Evolutionary conservation across 306 rosid species (phyloP).

Genomic region (Hippophae gyantsensis): DNA sequence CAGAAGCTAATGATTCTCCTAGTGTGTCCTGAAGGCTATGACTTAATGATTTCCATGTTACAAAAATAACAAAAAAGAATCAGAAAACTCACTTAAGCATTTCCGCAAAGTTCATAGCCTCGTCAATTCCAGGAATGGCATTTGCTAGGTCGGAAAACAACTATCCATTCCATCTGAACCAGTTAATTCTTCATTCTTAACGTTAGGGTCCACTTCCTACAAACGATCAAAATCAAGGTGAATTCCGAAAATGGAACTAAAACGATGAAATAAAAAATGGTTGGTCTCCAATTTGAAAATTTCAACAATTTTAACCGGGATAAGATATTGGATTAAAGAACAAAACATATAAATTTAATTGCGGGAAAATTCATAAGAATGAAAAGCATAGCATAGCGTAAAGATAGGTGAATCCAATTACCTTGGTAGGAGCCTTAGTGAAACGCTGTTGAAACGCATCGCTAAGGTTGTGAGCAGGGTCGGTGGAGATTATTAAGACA

Average conservation of each 20-base stretch:
- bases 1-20: not conserved
- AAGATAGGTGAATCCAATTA: slow-evolving; percentile 83
- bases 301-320: slow-evolving; percentile 4
- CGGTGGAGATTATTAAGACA: slow-evolving; percentile 91
- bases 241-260: not conserved
- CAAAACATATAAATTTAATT: not conserved
- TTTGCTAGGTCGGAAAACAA: slow-evolving; percentile 75
- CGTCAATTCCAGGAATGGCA: slow-evolving; percentile 98
- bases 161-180: slow-evolving; percentile 74
- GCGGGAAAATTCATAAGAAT: not conserved
- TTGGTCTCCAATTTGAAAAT: slow-evolving; percentile 12
- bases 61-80: not conserved
- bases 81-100: slow-evolving; percentile 68
- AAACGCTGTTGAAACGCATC: slow-evolving; percentile 94
- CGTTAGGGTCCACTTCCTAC: slow-evolving; percentile 95
- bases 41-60: not conserved
- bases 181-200: slow-evolving; percentile 58
- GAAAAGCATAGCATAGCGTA: slow-evolving; percentile 60
- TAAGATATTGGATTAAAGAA: not conserved
- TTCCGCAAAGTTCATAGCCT: slow-evolving; percentile 99
- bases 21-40: too few species aligned
- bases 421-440: slow-evolving; percentile 80
- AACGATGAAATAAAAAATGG: slow-evolving; percentile 4
- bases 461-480: slow-evolving; percentile 98
- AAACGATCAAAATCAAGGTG: slow-evolving; percentile 13